Base-by-base conservation (phyloP, 1,284 basidiomycete species). In the Rhodotorula sp. region DNA sequence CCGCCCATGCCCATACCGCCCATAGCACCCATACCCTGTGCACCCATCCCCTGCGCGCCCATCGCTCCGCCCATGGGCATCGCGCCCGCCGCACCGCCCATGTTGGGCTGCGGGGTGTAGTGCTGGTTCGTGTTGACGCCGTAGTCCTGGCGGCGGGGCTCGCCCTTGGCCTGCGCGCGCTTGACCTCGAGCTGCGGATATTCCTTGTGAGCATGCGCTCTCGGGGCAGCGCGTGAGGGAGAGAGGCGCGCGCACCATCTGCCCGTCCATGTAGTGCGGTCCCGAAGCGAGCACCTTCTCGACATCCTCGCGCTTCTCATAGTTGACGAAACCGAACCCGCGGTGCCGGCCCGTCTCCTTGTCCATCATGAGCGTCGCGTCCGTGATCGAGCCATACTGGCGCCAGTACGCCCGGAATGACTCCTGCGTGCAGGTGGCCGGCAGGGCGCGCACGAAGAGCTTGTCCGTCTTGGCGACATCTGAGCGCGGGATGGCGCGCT, bases 301-400 rank as follows among this genome's bases (percentile, higher is more conserved):
- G 54, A 95, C 92, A 74, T 91, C 88, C 17, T 89, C 89, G 76
- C 95, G 91, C 79, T 94, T 91, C 44, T 84, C 85, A 78, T 97
- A 97, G 0, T 94, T 97, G 32, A 99, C 90, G 80, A 99, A 99
- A 0, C 97, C 97, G 78, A 98, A 99, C 10, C 97, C 97, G 81
- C 99, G 96, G 82, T 92, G 94, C 61, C 95, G 85, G 46, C 92
- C 91, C 27, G 94, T 97, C 81, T 98, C 94, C 64, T 94, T 90
- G 83, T 99, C 97, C 79, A 97, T 87, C 97, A 99, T 99, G 79
- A 99, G 93, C 0, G 94, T 98, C 62, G 95, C 94, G 81, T 99
- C 96, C 79, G 95, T 90, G 72, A 99, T 93, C 77, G 89, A 90
- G 71, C 96, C 97, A 79, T 84, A 87, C 80, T 95, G 91, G 56